Base-by-base conservation (phyloP, 768 basidiomycete genomes). In the Kockovaella imperatae region DNA sequence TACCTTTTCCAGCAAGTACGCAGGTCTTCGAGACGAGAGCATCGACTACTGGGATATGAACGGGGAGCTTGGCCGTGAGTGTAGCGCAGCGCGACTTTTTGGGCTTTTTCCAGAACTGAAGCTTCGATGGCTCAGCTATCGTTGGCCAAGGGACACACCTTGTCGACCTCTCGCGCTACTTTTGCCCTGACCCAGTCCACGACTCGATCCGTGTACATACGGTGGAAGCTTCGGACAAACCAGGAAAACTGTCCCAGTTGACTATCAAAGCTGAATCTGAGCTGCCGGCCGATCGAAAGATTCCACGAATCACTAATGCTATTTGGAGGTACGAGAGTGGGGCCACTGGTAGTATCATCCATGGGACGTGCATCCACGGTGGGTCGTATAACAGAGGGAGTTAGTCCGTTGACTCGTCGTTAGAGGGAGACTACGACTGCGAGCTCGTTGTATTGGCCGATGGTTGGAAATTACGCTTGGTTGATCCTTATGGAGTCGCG, bases 271-370 rank as follows among this genome's bases (percentile, higher is more conserved):
- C 95, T 72, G 78, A 72, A 65, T 77, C 79, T 63, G 77, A 80
- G 63, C 86, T 91, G 59, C 72, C 80, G 6, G 81, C 83, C 21
- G 84, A 87, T 57, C 84, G 91, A 72, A 80, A 90, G 54, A 87
- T 95, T 57, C 88, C 90, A 24, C 83, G 91, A 64, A 85, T 87
- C 47, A 96, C 91, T 11, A 76, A 83, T 18, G 90, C 93, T 28
- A 86, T 81, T 24, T 96, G 93, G 90, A 93, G 95, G 76, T 96
- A 91, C 64, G 83, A 86, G 57, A 86, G 78, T 47, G 93, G 93
- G 4, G 93, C 88, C 25, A 84, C 95, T 21, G 93, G 91, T 18
- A 83, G 79, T 54, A 83, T 97, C 68, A 83, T 80, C 1, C 93
- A 97, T 62, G 77, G 86, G 29, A 83, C 84, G 42, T 83, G 83